Base-by-base conservation (phyloP, 805 yeast genomes). In the Ogataea glucozyma region DNA sequence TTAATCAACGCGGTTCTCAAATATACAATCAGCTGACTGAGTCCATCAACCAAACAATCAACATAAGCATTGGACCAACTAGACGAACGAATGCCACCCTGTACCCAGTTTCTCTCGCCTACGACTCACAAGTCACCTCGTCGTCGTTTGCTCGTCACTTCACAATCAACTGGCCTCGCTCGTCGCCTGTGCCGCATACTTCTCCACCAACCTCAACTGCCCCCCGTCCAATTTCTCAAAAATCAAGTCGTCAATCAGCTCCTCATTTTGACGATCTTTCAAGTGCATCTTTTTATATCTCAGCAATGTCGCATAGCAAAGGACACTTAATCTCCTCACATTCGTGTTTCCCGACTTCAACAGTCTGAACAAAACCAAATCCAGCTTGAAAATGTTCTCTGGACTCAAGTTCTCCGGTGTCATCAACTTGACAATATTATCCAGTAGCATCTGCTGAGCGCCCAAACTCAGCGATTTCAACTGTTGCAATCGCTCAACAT, bases 161-260 rank as follows among this genome's bases (percentile, higher is more conserved):
- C n/a, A n/a, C n/a, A n/a, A n/a, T n/a, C n/a, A n/a, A n/a, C n/a
- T n/a, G n/a, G n/a, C n/a, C n/a, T n/a, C n/a, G n/a, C n/a, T n/a
- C n/a, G n/a, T n/a, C n/a, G n/a, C n/a, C n/a, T n/a, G n/a, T n/a
- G n/a, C n/a, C n/a, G n/a, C n/a, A n/a, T 75, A 78, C 48, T 71
- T 70, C 42, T 75, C 74, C 12, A 78, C 68, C 38, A 79, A 56
- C 47, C 69, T 73, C 40, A 59, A 61, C 43, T 78, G 82, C 1
- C 77, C 66, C 2, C 54, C 44, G 13, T 72, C 60, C 27, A 77
- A 56, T 43, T 62, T 65, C 24, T 56, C 62, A 47, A 76, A 60
- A 4, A 75, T 58, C 19, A 53, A 46, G 27, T 56, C 60, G 26
- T 54, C 60, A 4, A 60, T 48, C 32, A 56, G 50, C 16, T 55